phyloP scores from a whole-genome alignment of 2,329 filamentous ascomycete genomes.

The Fusarium sp. region DNA sequence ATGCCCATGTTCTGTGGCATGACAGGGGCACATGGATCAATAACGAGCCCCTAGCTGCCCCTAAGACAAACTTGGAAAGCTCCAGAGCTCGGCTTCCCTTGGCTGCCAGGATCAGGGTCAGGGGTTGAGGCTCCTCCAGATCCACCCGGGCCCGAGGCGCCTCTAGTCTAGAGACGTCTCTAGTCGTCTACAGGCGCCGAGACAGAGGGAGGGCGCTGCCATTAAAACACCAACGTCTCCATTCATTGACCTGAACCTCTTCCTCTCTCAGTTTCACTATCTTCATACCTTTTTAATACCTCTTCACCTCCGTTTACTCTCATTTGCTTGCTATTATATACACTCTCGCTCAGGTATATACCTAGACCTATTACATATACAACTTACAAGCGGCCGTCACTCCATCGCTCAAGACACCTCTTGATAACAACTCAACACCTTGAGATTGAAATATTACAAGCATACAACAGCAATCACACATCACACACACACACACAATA shows the following conservation, averaged over 20 bases:
- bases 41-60: background rate
- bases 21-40: conserved; percentile 21
- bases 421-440: conserved; percentile 21
- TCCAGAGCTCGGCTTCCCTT: conserved; percentile 13
- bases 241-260: conserved; percentile 7
- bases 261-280: conserved; percentile 7
- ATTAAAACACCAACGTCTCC: conserved; percentile 36
- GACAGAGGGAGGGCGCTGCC: conserved; percentile 6
- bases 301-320: conserved; percentile 9
- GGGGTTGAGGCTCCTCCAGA: conserved; percentile 32
- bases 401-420: conserved; percentile 23
- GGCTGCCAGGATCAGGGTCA: conserved; percentile 23
- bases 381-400: conserved; percentile 28
- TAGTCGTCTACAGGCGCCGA: conserved; percentile 18
- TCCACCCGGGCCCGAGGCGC: conserved; percentile 36
- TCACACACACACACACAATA: conserved; percentile 22
- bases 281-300: conserved; percentile 32
- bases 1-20: background rate
- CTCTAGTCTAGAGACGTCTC: conserved; percentile 2
- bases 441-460: conserved; percentile 7
- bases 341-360: conserved; percentile 26
- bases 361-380: background rate
- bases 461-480: conserved; percentile 1
- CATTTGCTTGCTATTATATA: background rate
- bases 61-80: conserved; percentile 30